These are phyloP conservation scores for Neopestalotiopsis rosae DNA, from an alignment of 2,329 filamentous ascomycete species.

Conservation along the genomic window DNA sequence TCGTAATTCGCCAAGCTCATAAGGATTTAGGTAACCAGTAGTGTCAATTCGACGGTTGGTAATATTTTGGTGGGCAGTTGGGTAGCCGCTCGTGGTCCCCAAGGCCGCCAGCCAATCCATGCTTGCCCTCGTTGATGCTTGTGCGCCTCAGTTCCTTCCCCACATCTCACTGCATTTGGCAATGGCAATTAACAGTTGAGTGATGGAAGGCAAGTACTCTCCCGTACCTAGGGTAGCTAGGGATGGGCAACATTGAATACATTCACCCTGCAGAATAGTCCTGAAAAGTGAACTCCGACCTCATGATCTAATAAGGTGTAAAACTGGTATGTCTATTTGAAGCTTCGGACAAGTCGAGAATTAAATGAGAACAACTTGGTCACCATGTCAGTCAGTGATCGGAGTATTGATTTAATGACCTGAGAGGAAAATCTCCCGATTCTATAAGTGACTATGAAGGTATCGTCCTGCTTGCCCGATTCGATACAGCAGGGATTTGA, in stretches of 20 bases:
- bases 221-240: too few species aligned
- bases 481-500: not conserved
- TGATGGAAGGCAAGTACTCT: too few species aligned
- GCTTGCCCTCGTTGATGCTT: not conserved
- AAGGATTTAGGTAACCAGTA: too few species aligned
- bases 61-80: not conserved
- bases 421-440: not conserved
- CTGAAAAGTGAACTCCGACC: too few species aligned
- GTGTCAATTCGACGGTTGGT: too few species aligned
- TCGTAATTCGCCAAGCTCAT: too few species aligned
- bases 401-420: not conserved
- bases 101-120: not conserved
- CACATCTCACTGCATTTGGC: not conserved
- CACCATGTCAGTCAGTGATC: not conserved
- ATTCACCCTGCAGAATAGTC: too few species aligned
- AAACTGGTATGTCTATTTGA: too few species aligned
- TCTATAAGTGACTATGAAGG: not conserved
- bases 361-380: too few species aligned
- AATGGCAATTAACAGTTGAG: not conserved
- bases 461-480: constrained; percentile 6
- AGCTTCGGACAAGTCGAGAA: too few species aligned
- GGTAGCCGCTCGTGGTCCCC: not conserved
- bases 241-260: too few species aligned
- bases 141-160: not conserved
- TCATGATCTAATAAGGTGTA: too few species aligned